These are phyloP conservation scores for Myxozyma melibiosi DNA, from an alignment of 805 yeast species.

Conservation along the genomic window DNA sequence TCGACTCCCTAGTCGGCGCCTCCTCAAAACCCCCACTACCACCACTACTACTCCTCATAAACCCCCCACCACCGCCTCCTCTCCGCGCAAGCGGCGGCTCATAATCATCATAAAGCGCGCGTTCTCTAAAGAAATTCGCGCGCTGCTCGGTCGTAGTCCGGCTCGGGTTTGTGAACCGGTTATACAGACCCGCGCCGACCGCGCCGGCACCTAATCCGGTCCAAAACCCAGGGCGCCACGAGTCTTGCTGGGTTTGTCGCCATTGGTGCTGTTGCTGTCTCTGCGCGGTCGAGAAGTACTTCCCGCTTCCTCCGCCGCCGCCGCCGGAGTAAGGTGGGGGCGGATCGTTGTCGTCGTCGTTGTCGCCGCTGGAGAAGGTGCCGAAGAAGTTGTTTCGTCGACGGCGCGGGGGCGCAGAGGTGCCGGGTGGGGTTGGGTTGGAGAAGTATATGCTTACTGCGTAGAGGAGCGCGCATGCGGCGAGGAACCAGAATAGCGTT, in stretches of 20 bases:
- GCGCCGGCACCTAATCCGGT: constrained; percentile 31
- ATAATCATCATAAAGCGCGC: constrained; percentile 3
- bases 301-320: constrained; percentile 11
- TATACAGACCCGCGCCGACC: constrained; percentile 11
- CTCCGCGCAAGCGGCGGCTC: neutral
- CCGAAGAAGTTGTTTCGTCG: neutral
- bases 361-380: constrained; percentile 1
- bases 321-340: constrained; percentile 30
- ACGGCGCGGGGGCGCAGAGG: neutral
- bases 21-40: neutral
- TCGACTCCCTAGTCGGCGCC: constrained; percentile 4
- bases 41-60: neutral
- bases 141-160: constrained; percentile 13
- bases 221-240: constrained; percentile 33
- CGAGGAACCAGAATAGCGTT: neutral
- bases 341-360: constrained; percentile 14
- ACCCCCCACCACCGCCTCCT: neutral
- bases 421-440: neutral
- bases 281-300: constrained; percentile 21
- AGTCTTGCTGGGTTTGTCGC: constrained; percentile 11
- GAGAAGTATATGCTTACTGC: neutral
- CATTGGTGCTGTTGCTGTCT: constrained; percentile 8
- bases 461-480: neutral
- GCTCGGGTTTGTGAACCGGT: constrained; percentile 7
- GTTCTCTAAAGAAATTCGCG: constrained; percentile 9